A percentile compares a stretch with the other conserved stretches of the same genome.
phyloP scores from a whole-genome alignment of 2,329 filamentous ascomycete genomes.

The Colletotrichum ledebouriae region DNA sequence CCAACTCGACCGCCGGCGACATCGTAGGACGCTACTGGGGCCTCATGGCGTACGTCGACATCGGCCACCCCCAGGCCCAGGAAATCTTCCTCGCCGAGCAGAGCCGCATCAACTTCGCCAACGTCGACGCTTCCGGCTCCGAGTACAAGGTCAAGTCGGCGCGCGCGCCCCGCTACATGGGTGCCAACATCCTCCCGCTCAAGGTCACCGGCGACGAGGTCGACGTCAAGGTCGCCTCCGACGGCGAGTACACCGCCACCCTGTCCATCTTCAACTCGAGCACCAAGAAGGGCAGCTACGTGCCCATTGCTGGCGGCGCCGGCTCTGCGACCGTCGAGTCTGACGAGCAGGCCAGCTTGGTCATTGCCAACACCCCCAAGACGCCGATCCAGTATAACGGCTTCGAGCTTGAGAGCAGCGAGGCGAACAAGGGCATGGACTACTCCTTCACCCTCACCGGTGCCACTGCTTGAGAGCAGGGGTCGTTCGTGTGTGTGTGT shows the following conservation, averaged over 20 bases:
- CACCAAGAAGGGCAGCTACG: conserved; percentile 53
- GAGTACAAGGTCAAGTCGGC: conserved; percentile 59
- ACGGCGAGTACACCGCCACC: conserved; percentile 56
- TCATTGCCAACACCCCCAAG: conserved; percentile 63
- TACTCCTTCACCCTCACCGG: conserved; percentile 54
- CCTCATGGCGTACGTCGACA: conserved; percentile 66
- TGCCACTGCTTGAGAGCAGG: conserved; percentile 43
- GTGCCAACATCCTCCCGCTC: conserved; percentile 63
- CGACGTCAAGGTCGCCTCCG: conserved; percentile 53
- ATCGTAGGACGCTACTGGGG: conserved; percentile 66
- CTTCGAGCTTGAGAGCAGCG: conserved; percentile 52
- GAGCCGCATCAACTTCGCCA: conserved; percentile 56
- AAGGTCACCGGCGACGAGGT: too few relatives aligned
- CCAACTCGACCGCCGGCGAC: conserved; percentile 51
- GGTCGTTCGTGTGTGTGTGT: neutral
- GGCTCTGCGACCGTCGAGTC: conserved; percentile 51
- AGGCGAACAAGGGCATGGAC: conserved; percentile 54
- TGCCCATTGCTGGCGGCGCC: conserved; percentile 51
- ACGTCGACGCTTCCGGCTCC: conserved; percentile 53
- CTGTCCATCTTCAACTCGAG: conserved; percentile 53
- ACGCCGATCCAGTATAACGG: conserved; percentile 59
- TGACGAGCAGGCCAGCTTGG: conserved; percentile 59
- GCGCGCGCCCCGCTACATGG: conserved; percentile 62
- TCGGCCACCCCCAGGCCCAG: conserved; percentile 58
- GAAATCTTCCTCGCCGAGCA: conserved; percentile 54